These are phyloP conservation scores for Cubamyces sp. DNA, from an alignment of 768 basidiomycete genomes.

Conservation along the genomic window DNA sequence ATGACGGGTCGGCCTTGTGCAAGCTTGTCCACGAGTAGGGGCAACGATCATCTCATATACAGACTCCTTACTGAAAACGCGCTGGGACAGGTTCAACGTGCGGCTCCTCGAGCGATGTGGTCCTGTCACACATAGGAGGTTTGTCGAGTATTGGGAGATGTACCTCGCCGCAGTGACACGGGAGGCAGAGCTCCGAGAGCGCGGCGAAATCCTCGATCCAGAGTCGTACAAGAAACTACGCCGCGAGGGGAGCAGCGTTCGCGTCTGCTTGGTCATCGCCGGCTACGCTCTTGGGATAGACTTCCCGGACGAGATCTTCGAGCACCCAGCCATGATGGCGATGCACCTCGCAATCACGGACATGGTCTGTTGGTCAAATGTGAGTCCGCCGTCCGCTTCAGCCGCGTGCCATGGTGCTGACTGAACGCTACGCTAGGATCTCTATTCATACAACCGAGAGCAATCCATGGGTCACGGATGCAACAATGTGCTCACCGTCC, in stretches of 20 bases:
- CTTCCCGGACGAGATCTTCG: slow-evolving; percentile 62
- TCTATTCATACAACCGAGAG: slow-evolving; percentile 77
- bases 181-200: slow-evolving; percentile 66
- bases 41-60: no score
- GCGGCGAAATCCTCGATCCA: slow-evolving; percentile 55
- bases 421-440: slow-evolving; percentile 46
- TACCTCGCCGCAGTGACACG: slow-evolving; percentile 62
- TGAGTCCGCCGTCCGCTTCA: slow-evolving; percentile 36
- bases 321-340: slow-evolving; percentile 55
- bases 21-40: neutral
- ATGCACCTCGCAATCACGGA: slow-evolving; percentile 65
- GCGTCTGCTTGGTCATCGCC: slow-evolving; percentile 63
- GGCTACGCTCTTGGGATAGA: slow-evolving; percentile 66
- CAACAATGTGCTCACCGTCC: slow-evolving; percentile 71
- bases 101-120: slow-evolving; percentile 50
- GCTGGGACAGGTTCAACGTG: slow-evolving; percentile 50
- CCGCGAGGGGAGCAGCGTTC: slow-evolving; percentile 70
- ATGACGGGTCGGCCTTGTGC: no score
- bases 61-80: neutral
- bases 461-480: slow-evolving; percentile 66
- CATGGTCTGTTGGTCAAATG: slow-evolving; percentile 73
- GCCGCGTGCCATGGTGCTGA: neutral
- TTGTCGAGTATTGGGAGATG: slow-evolving; percentile 53
- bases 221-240: slow-evolving; percentile 59
- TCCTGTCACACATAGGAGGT: slow-evolving; percentile 52